A percentile compares a stretch with the other conserved stretches of the same genome.
phyloP scores from a whole-genome alignment of 768 basidiomycete species.

The Dictyophora rubrovolvata region DNA sequence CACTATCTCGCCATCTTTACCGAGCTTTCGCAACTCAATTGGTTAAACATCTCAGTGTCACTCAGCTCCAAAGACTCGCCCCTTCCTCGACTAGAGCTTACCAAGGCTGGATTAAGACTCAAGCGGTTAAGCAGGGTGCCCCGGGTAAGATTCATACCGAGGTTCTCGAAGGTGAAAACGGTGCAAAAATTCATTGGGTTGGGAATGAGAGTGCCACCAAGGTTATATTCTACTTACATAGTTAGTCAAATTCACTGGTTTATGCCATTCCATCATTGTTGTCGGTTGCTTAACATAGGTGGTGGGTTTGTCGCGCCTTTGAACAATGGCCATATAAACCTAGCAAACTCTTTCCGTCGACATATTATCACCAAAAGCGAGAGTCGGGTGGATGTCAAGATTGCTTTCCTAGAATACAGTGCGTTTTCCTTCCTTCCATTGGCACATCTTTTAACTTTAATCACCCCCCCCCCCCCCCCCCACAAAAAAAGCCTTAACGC shows the following conservation, averaged over 20 bases:
- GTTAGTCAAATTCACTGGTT: background rate
- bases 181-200: constrained; percentile 7
- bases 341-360: constrained; percentile 1
- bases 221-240: constrained; percentile 2
- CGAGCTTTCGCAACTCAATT: background rate
- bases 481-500: constrained; percentile 13
- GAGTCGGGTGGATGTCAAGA: background rate
- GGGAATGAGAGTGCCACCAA: background rate
- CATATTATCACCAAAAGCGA: background rate
- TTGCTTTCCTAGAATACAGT: constrained; percentile 5
- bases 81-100: background rate
- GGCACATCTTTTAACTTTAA: background rate
- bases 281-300: no score
- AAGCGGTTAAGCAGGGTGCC: background rate
- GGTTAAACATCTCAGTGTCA: background rate
- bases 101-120: background rate
- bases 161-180: background rate
- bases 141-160: background rate
- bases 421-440: background rate
- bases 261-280: no score
- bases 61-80: background rate
- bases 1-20: background rate
- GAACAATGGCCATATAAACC: background rate
- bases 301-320: constrained; percentile 3
- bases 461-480: background rate